Conservation (phyloP, 768 basidiomycete genomes). For the Goffeauzyma gilvescens region DNA sequence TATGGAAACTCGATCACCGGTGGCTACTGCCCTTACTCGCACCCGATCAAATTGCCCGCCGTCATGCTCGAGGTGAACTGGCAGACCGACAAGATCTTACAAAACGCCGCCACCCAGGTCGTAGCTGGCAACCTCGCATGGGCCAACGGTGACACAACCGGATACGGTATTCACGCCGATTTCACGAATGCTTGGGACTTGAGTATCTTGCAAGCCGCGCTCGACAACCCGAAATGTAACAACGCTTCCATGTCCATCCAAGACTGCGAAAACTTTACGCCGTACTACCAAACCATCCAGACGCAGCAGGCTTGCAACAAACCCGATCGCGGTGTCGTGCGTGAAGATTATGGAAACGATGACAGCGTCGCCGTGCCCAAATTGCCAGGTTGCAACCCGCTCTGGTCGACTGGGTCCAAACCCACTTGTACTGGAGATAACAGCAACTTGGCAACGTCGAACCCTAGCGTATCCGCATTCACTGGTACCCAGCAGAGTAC, state of each 20-base stretch:
- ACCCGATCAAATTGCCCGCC: constrained; percentile 24
- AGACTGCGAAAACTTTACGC: too few relatives aligned
- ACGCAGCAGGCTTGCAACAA: neutral
- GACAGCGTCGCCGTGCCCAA: constrained; percentile 14
- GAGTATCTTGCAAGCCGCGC: constrained; percentile 41
- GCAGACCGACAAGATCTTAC: constrained; percentile 9
- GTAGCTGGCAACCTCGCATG: constrained; percentile 20
- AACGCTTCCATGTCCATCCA: neutral
- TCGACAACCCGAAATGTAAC: constrained; percentile 32
- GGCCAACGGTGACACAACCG: constrained; percentile 46
- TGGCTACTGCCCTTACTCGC: constrained; percentile 18
- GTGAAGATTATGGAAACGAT: constrained; percentile 11
- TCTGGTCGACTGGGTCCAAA: constrained; percentile 21
- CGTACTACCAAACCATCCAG: too few relatives aligned
- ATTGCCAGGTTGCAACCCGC: constrained; percentile 25
- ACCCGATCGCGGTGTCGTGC: constrained; percentile 15
- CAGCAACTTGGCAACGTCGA: neutral
- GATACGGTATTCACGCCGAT: constrained; percentile 39
- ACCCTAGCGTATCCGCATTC: too few relatives aligned
- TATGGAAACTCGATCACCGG: constrained; percentile 10
- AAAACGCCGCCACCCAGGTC: constrained; percentile 11
- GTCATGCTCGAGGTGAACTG: constrained; percentile 25
- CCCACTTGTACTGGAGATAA: constrained; percentile 13
- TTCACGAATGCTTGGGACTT: constrained; percentile 38
- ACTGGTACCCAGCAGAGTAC: too few relatives aligned